Conservation (phyloP, 2,329 filamentous ascomycete genomes). For the Rasamsonia emersonii region DNA sequence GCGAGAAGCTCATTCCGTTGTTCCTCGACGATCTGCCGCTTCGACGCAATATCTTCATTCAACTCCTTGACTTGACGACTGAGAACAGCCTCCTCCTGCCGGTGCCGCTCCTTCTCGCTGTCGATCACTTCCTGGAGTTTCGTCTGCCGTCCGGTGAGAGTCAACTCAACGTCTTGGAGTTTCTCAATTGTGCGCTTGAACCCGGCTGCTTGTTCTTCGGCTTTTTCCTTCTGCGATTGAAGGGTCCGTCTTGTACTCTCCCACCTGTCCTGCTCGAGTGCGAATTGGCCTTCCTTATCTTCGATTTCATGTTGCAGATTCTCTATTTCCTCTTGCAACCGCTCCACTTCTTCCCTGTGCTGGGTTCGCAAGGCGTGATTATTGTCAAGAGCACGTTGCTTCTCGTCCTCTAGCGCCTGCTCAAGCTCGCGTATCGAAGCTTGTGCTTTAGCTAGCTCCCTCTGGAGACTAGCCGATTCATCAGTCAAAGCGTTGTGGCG, state of each 20-base stretch:
- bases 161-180: constrained; percentile 59
- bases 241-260: constrained; percentile 57
- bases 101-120: constrained; percentile 63
- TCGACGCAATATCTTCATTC: constrained; percentile 60
- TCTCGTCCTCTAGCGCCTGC: constrained; percentile 43
- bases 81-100: constrained; percentile 61
- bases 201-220: constrained; percentile 58
- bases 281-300: constrained; percentile 62
- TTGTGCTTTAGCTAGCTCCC: constrained; percentile 47
- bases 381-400: constrained; percentile 49
- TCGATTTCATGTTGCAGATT: constrained; percentile 56
- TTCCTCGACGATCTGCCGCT: constrained; percentile 57
- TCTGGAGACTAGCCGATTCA: constrained; percentile 60
- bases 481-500: constrained; percentile 59
- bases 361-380: constrained; percentile 52
- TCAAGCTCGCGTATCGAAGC: constrained; percentile 40
- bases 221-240: constrained; percentile 56
- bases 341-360: constrained; percentile 48
- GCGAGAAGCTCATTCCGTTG: constrained; percentile 58
- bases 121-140: constrained; percentile 60
- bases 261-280: constrained; percentile 65
- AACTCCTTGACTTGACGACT: constrained; percentile 66
- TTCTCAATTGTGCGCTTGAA: constrained; percentile 64
- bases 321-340: constrained; percentile 49
- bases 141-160: constrained; percentile 57